A percentile compares a stretch with the other conserved stretches of the same genome.
Evolutionary conservation across 805 yeast species (phyloP).

Genomic region (Komagataella kurtzmanii): DNA sequence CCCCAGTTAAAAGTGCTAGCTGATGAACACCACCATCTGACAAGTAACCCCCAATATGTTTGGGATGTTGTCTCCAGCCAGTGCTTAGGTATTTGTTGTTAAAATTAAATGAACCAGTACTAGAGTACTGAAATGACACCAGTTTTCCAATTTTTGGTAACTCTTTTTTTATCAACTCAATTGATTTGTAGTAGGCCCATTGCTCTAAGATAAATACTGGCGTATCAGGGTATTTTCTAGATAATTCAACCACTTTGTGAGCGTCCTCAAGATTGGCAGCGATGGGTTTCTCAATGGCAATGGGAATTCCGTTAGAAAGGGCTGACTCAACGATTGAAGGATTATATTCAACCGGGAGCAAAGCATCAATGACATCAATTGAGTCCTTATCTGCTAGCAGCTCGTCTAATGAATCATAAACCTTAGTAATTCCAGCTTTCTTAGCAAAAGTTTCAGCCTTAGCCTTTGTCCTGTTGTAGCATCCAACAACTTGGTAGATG

Average conservation of each 20-base stretch:
- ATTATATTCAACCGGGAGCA: constrained; percentile 82
- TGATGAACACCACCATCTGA: constrained; percentile 98
- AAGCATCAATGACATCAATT: constrained; percentile 70
- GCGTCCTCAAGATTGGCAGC: constrained; percentile 82
- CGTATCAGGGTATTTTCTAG: constrained; percentile 33
- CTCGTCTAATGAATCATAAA: constrained; percentile 50
- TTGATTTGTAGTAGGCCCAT: constrained; percentile 64
- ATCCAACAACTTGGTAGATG: constrained; percentile 47
- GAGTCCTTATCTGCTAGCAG: constrained; percentile 43
- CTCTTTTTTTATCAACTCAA: constrained; percentile 37
- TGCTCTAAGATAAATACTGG: constrained; percentile 67
- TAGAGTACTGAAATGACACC: constrained; percentile 54
- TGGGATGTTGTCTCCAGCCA: constrained; percentile 80
- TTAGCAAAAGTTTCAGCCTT: constrained; percentile 77
- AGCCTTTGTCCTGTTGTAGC: constrained; percentile 69
- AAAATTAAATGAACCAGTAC: constrained; percentile 61
- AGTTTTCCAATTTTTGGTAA: constrained; percentile 63
- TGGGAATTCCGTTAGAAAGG: constrained; percentile 61
- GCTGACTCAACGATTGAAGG: constrained; percentile 57
- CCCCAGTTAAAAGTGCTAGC: constrained; percentile 71
- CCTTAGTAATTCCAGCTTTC: constrained; percentile 40
- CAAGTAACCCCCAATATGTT: constrained; percentile 85
- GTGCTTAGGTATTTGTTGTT: constrained; percentile 53
- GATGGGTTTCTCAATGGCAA: constrained; percentile 81
- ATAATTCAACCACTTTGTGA: constrained; percentile 55